Base-by-base conservation (phyloP, 805 yeast genomes). In the Saccharomyces jurei region DNA sequence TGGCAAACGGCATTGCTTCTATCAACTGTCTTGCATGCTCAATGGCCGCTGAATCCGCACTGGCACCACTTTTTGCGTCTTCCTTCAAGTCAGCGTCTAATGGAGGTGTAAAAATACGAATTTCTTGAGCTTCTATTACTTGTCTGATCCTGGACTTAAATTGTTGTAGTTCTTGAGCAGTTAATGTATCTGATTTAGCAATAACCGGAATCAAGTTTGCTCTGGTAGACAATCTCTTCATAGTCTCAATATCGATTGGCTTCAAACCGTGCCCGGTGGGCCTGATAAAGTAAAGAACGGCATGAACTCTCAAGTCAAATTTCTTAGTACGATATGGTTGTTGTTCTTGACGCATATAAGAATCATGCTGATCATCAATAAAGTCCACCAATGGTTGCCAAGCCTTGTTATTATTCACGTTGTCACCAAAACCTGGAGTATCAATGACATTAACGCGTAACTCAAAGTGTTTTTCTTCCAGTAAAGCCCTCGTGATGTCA, bases 341-440 rank as follows among this genome's bases (percentile, higher is more conserved):
- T 67, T 89, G 94, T 68, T 90, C 97, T 70, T 88, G 96, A 69
- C 87, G 87, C 92, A 90, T 86, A 69, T 74, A 89, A 26, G 86
- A 79, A 65, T 86, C 90, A 66, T 89, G 94, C 74, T 90, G 97
- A 67, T 89, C 95, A 70, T 90, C 96, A 58, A 91, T 82, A 70
- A 89, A 91, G 70, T 89, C 96, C 57, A 87, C 77, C 62, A 89
- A 80, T 41, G 96, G 89, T 56, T 84, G 85, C 95, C 96, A 89
- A 48, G 94, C 79, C 68, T 86, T 85, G 64, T 79, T 80, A 73
- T 90, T 91, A 74, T 90, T 86, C 60, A 89, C 86, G 69, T 86
- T 87, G 68, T 89, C 95, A 57, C 97, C 97, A 69, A 89, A 89
- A 1, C 97, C 97, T 8, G 96, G 96, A 1, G 97, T 89, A 71